Evolutionary conservation across 805 yeast species (phyloP).

Genomic region (Kodamaea nitidulidarum): DNA sequence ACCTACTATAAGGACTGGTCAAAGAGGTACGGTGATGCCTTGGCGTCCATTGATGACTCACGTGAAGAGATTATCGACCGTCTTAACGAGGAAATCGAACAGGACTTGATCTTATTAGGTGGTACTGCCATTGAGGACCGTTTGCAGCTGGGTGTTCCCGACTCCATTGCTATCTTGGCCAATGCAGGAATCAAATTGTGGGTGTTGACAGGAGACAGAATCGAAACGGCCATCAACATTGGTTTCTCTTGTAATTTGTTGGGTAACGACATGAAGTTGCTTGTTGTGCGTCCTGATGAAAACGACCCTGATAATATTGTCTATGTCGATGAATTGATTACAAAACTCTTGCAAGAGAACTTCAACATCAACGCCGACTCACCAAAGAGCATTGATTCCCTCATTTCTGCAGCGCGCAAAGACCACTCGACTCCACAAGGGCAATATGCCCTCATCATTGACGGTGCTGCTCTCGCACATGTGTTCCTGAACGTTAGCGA

Average conservation of each 20-base stretch:
- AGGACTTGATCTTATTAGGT: conserved; percentile 61
- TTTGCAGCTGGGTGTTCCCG: conserved; percentile 84
- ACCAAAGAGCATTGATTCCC: conserved; percentile 26
- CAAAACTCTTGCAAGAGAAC: conserved; percentile 44
- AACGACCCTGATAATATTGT: conserved; percentile 33
- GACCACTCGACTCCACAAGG: conserved; percentile 67
- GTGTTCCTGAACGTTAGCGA: conserved; percentile 40
- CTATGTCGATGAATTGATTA: conserved; percentile 36
- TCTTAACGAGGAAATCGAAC: conserved; percentile 59
- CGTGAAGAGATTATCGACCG: conserved; percentile 55
- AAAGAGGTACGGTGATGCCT: conserved; percentile 52
- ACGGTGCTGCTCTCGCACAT: conserved; percentile 69
- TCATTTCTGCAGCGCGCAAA: conserved; percentile 44
- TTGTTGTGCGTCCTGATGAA: conserved; percentile 54
- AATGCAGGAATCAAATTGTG: conserved; percentile 80
- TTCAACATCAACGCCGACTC: conserved; percentile 42
- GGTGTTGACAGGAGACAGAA: conserved; percentile 86
- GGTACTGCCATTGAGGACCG: conserved; percentile 88
- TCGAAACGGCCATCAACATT: conserved; percentile 85
- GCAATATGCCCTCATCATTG: conserved; percentile 66
- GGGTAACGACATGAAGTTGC: conserved; percentile 70
- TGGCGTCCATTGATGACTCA: conserved; percentile 48
- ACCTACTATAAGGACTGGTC: conserved; percentile 52
- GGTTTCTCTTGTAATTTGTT: conserved; percentile 80
- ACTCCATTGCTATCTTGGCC: conserved; percentile 63